A percentile compares a stretch with the other conserved stretches of the same genome.
Evolutionary conservation across 108 stramenopile species (phyloP).

Genomic region (Licmophora abbreviata): DNA sequence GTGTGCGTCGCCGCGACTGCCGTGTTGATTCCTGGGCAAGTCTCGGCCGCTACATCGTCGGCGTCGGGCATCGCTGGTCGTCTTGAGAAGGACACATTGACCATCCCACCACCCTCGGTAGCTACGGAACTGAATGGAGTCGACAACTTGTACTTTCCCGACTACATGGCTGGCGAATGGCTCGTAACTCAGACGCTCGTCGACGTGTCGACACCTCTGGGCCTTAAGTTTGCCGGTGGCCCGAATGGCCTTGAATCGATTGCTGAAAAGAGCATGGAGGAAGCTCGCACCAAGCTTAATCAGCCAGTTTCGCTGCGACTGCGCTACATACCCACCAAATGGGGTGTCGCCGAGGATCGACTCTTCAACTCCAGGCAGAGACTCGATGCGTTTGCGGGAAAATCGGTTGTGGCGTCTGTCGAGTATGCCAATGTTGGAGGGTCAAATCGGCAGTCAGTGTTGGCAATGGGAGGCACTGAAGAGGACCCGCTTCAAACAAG

Average conservation of each 20-base stretch:
- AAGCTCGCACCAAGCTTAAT: constrained; percentile 35
- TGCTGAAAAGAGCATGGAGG: constrained; percentile 46
- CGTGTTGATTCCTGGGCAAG: no score
- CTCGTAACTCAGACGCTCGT: constrained; percentile 63
- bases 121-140: constrained; percentile 47
- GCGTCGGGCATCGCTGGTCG: constrained; percentile 22
- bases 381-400: constrained; percentile 68
- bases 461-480: constrained; percentile 55
- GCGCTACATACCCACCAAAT: constrained; percentile 41
- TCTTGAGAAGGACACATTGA: constrained; percentile 41
- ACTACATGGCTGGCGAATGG: constrained; percentile 65
- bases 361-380: constrained; percentile 47
- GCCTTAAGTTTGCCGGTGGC: constrained; percentile 64
- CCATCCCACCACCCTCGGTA: constrained; percentile 41
- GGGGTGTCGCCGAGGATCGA: constrained; percentile 72
- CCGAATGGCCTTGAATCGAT: constrained; percentile 51
- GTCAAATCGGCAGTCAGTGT: constrained; percentile 52
- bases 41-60: no score
- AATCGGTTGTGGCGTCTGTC: constrained; percentile 64
- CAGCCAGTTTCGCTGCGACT: constrained; percentile 23
- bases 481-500: constrained; percentile 70
- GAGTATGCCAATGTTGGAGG: constrained; percentile 67
- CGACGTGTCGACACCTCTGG: constrained; percentile 51
- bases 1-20: no score
- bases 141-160: constrained; percentile 61